Percentiles rank a stretch among this genome's conserved stretches.
Evolutionary conservation across 2,329 filamentous ascomycete species (phyloP).

Genomic region (Fusarium caatingaense): DNA sequence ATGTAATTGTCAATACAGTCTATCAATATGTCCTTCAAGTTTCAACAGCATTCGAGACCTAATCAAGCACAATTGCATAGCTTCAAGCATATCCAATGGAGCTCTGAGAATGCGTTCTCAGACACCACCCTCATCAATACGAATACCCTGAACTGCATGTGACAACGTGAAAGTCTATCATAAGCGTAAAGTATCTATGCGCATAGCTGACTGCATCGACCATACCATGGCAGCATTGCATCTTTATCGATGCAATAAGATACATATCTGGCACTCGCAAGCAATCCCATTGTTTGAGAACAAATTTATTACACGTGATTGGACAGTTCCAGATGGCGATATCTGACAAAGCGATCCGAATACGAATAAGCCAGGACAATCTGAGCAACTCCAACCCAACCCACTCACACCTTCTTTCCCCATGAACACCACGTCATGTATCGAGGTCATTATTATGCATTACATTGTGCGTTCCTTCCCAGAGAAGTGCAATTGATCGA

Average conservation of each 20-base stretch:
- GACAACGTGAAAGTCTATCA: neutral
- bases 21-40: neutral
- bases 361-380: conserved; percentile 36
- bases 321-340: neutral
- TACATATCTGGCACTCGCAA: neutral
- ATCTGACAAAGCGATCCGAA: conserved; percentile 22
- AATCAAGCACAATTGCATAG: neutral
- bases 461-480: neutral
- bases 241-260: neutral
- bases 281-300: neutral
- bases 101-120: neutral
- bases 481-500: conserved; percentile 3
- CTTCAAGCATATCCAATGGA: neutral
- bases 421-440: conserved; percentile 27
- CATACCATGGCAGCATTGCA: neutral
- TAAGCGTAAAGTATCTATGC: neutral
- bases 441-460: conserved; percentile 11
- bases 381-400: neutral
- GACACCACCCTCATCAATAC: neutral
- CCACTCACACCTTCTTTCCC: conserved; percentile 17
- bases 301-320: conserved; percentile 6
- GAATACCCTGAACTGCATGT: neutral
- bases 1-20: neutral
- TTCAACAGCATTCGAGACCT: neutral
- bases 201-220: neutral